phyloP scores from a whole-genome alignment of 2,329 filamentous ascomycete species.

The Neurospora sp. region DNA sequence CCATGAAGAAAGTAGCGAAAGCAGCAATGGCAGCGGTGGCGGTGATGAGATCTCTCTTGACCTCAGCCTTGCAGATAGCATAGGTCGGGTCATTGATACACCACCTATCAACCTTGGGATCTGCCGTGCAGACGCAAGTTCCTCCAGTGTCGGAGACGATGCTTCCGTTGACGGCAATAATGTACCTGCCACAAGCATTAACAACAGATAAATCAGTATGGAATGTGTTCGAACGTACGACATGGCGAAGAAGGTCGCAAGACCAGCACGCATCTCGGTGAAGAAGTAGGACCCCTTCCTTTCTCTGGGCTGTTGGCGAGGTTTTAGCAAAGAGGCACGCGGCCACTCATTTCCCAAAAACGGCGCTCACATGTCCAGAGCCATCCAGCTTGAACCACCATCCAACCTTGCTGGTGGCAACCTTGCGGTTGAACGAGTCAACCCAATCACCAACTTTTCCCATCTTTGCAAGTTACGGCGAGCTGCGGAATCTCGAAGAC shows the following conservation, averaged over 20 bases:
- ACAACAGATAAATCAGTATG: neutral
- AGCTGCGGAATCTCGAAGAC: neutral
- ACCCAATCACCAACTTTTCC: slow-evolving; percentile 35
- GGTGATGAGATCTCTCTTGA: slow-evolving; percentile 73
- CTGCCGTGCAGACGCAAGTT: slow-evolving; percentile 60
- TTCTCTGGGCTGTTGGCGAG: slow-evolving; percentile 46
- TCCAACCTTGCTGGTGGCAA: slow-evolving; percentile 58
- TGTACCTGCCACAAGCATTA: slow-evolving; percentile 25
- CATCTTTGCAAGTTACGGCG: neutral
- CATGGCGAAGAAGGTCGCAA: slow-evolving; percentile 68
- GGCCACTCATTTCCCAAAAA: slow-evolving; percentile 2
- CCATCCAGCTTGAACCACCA: slow-evolving; percentile 72
- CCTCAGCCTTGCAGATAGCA: slow-evolving; percentile 47
- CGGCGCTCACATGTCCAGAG: slow-evolving; percentile 60
- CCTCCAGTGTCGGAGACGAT: slow-evolving; percentile 57
- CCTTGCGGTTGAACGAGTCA: slow-evolving; percentile 40
- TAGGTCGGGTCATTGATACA: slow-evolving; percentile 50
- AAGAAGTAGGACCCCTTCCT: slow-evolving; percentile 69
- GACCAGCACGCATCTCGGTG: slow-evolving; percentile 73
- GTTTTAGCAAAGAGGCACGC: slow-evolving; percentile 11
- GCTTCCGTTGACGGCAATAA: slow-evolving; percentile 42
- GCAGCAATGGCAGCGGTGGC: slow-evolving; percentile 77
- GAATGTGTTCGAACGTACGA: slow-evolving; percentile 32
- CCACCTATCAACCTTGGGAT: slow-evolving; percentile 34
- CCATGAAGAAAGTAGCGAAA: slow-evolving; percentile 73